These are phyloP conservation scores for Solanum habrochaites DNA, from an alignment of 257 asterid genomes.

Conservation along the genomic window DNA sequence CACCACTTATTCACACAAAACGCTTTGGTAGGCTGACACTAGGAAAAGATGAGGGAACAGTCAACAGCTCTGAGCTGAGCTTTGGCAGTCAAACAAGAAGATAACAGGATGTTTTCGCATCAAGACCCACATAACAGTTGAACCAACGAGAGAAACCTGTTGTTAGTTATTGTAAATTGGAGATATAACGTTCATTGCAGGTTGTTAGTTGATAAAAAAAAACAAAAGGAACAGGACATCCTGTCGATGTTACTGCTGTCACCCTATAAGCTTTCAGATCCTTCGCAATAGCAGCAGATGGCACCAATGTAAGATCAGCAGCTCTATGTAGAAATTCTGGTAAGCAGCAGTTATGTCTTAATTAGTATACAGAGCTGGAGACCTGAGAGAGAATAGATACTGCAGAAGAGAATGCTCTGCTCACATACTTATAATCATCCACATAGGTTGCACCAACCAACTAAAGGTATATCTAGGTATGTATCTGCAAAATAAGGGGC, in stretches of 20 bases:
- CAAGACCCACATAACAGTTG: background rate
- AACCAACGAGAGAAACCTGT: background rate
- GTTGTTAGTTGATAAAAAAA: no score
- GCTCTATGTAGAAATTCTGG: slow-evolving; percentile 92
- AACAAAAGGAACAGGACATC: no score
- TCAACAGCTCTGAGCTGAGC: background rate
- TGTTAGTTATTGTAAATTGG: no score
- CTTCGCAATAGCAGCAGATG: slow-evolving; percentile 90
- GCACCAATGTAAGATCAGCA: slow-evolving; percentile 91
- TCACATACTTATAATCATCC: slow-evolving; percentile 73
- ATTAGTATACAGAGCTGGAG: background rate
- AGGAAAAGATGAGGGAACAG: background rate
- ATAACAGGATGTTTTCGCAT: background rate
- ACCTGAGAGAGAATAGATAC: background rate
- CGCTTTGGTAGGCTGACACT: slow-evolving; percentile 63
- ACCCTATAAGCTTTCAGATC: slow-evolving; percentile 76
- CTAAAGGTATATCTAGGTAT: slow-evolving; percentile 93
- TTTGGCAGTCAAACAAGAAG: background rate
- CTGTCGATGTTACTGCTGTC: no score
- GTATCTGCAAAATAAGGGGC: slow-evolving; percentile 47
- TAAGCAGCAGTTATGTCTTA: background rate
- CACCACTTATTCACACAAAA: slow-evolving; percentile 94
- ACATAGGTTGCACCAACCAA: slow-evolving; percentile 96
- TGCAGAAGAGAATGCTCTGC: background rate
- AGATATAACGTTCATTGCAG: no score